Evolutionary conservation across 257 asterid genomes (phyloP).

Genomic region (Scutellaria barbata): DNA sequence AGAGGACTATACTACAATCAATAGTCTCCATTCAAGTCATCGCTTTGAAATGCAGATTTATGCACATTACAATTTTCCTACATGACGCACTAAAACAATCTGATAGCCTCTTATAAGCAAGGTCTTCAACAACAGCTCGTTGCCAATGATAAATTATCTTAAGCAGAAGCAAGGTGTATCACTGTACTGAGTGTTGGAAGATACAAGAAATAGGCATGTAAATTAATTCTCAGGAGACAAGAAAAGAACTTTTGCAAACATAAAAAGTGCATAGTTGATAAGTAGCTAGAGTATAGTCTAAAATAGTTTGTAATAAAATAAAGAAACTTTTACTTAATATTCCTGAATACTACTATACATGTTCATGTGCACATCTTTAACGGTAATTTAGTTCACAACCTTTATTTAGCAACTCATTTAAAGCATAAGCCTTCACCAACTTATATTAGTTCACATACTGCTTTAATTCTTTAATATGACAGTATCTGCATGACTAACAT

Average conservation of each 20-base stretch:
- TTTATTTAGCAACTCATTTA: background rate
- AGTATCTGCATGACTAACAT: too few species aligned
- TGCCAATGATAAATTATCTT: background rate
- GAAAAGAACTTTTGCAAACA: background rate
- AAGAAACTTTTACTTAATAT: background rate
- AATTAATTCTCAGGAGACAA: too few species aligned
- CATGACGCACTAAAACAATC: background rate
- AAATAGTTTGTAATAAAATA: background rate
- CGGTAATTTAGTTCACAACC: background rate
- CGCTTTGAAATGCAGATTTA: background rate
- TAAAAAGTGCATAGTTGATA: background rate
- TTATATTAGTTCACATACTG: too few species aligned
- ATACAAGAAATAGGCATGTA: background rate
- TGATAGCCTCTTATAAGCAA: background rate
- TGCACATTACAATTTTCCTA: background rate
- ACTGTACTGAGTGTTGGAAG: background rate
- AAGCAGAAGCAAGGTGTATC: background rate
- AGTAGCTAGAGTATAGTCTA: background rate
- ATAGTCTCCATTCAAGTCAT: background rate
- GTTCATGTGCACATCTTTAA: background rate
- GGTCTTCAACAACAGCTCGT: slow-evolving; percentile 11
- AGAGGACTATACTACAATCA: background rate
- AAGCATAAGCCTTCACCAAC: too few species aligned
- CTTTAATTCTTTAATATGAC: too few species aligned
- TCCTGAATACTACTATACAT: background rate